phyloP scores from a whole-genome alignment of 2,329 filamentous ascomycete species.

The Fusarium miscanthi region DNA sequence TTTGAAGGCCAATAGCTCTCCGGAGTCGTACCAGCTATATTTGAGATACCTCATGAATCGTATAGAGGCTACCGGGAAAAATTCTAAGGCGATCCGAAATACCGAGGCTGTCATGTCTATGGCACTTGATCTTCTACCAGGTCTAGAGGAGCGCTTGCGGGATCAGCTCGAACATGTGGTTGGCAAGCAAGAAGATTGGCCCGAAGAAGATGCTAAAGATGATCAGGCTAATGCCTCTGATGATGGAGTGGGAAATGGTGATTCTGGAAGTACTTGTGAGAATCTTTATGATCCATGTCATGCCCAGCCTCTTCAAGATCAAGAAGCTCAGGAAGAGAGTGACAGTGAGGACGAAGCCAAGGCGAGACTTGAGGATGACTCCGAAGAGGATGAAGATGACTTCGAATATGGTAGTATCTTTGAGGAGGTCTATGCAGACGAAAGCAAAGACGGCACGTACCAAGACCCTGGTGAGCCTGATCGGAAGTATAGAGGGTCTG shows the following conservation, averaged over 20 bases:
- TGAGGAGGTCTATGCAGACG: rapidly evolving
- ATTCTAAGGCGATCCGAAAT: rapidly evolving
- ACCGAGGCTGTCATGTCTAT: conserved; percentile 8
- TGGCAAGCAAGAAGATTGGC: background rate
- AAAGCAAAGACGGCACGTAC: rapidly evolving
- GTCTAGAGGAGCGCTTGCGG: background rate
- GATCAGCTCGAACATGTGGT: background rate
- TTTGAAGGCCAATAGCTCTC: background rate
- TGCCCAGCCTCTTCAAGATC: too few relatives aligned
- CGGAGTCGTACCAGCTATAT: background rate
- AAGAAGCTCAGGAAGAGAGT: rapidly evolving
- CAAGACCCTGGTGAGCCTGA: rapidly evolving
- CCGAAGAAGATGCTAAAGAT: background rate
- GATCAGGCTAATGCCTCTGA: background rate
- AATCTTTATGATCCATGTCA: too few relatives aligned
- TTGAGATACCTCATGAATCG: background rate
- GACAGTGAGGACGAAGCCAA: rapidly evolving
- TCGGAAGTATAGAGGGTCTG: rapidly evolving
- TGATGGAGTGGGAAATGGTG: background rate
- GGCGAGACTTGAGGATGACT: rapidly evolving
- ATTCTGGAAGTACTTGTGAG: too few relatives aligned
- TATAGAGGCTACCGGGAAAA: background rate
- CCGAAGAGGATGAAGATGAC: background rate
- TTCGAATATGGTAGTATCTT: background rate
- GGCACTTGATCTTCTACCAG: background rate